Conservation (phyloP, 1,284 basidiomycete genomes). For the Marasmius fiardii region DNA sequence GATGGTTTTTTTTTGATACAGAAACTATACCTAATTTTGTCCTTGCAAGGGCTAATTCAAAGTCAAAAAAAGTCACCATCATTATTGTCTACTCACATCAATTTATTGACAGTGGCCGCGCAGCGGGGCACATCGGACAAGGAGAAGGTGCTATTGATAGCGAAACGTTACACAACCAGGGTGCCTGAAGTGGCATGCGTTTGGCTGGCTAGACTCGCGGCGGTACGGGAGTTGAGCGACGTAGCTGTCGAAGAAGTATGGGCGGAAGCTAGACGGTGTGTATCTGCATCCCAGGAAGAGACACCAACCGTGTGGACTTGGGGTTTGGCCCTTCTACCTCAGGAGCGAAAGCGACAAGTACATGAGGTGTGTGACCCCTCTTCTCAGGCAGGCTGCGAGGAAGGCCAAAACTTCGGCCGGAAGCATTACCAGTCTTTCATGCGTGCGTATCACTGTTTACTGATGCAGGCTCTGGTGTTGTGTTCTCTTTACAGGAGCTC, state of each 20-base stretch:
- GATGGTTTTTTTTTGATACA: slow-evolving; percentile 1
- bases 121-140: slow-evolving; percentile 25
- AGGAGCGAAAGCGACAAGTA: slow-evolving; percentile 21
- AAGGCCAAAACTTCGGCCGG: background rate
- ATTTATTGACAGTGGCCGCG: slow-evolving; percentile 34
- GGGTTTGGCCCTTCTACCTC: slow-evolving; percentile 34
- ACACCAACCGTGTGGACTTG: slow-evolving; percentile 47
- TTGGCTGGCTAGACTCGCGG: slow-evolving; percentile 53
- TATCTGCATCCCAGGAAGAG: slow-evolving; percentile 28
- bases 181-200: slow-evolving; percentile 33
- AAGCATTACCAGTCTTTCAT: background rate
- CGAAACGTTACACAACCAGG: slow-evolving; percentile 41
- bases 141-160: slow-evolving; percentile 36
- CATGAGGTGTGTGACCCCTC: slow-evolving; percentile 34
- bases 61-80: slow-evolving; percentile 28
- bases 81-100: slow-evolving; percentile 46
- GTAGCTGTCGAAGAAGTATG: slow-evolving; percentile 31
- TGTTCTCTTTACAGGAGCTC: slow-evolving; percentile 31
- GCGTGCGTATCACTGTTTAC: slow-evolving; percentile 2
- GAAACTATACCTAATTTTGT: slow-evolving; percentile 46
- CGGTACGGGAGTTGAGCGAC: slow-evolving; percentile 32
- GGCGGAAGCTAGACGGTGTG: slow-evolving; percentile 38
- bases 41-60: slow-evolving; percentile 43
- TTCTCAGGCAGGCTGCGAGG: too few species aligned
- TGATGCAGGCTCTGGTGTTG: slow-evolving; percentile 13